Evolutionary conservation across 768 basidiomycete genomes (phyloP), one percentile per base, ranked within the genome.

Genomic region (Boletus pseudopeckii): DNA sequence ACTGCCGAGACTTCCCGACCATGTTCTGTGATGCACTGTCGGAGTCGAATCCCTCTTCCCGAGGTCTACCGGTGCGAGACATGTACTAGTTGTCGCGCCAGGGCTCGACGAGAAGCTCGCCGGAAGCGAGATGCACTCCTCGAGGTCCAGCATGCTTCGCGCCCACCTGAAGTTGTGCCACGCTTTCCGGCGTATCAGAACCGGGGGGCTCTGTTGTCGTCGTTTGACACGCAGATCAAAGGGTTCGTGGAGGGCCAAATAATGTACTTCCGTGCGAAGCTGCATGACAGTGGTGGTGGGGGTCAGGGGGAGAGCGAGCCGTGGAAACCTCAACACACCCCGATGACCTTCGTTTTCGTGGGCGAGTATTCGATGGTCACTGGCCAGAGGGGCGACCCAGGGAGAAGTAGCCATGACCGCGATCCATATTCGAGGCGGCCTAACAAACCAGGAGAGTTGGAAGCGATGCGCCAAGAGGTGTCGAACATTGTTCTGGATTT

Each of bases 1-100:
- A 49, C 51, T 1, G 44, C 38, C 4, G 51, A 54, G 33, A 68
- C 67, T 3, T 76, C 77, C 34, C 70, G 77, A 15, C 54, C 75
- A 1, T 81, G 80, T 52, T 56, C 62, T 0, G 61, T 65, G 5
- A 61, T 47, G 36, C 49, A 56, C 24, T 81, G 80, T 49, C 63
- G 60, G 1, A 67, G 60, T 33, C 67, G 74, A 8, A 63, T 80
- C 0, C 76, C 78, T 0, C 63, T 71, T 3, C 46, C 47, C 1
- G 59, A 59, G 15, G 72, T 77, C 52, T 79, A 80, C 58, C 63
- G 43, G 3, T 75, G 69, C 70, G 73, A 74, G 50, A 67, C 68
- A 47, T 81, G 80, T 40, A 49, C 57, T n/a, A 40, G 58, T 1
- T 79, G 77, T 56, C 71, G 72, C n/a, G 48, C 54, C n/a, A 48